Evolutionary conservation across 768 basidiomycete species (phyloP).

Genomic region (Rhodotorula diobovata): DNA sequence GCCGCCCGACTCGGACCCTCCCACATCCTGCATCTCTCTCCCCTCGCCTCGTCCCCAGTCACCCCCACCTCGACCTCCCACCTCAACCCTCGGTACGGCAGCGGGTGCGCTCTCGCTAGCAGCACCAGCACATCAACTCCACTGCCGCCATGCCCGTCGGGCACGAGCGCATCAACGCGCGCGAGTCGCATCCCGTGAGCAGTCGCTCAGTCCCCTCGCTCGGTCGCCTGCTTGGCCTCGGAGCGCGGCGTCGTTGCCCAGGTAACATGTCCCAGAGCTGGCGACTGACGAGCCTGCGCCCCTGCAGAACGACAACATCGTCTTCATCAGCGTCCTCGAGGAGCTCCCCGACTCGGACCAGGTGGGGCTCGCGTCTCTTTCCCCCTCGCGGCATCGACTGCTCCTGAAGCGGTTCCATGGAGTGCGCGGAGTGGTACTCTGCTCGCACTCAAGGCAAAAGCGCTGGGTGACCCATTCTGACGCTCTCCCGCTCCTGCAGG

Average conservation of each 20-base stretch:
- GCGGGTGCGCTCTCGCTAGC: not conserved
- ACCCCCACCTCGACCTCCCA: too few relatives aligned
- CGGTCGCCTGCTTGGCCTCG: too few relatives aligned
- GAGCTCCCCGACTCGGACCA: constrained; percentile 5
- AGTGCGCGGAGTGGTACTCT: too few relatives aligned
- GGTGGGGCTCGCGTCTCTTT: not conserved
- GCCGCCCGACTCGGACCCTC: too few relatives aligned
- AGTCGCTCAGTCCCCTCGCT: not conserved
- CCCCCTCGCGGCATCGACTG: not conserved
- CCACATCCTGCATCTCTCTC: too few relatives aligned
- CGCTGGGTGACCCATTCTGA: too few relatives aligned
- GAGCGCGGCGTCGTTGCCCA: too few relatives aligned
- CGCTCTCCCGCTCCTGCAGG: not conserved
- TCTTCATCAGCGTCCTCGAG: constrained; percentile 23
- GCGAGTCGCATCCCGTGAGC: constrained; percentile 11
- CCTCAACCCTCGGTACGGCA: too few relatives aligned
- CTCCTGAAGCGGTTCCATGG: too few relatives aligned
- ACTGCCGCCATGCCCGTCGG: constrained; percentile 13
- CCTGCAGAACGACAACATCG: constrained; percentile 27
- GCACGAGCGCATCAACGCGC: constrained; percentile 15
- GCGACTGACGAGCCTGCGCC: not conserved
- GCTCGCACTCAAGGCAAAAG: too few relatives aligned
- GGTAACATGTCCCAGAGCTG: not conserved
- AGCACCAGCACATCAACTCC: too few relatives aligned
- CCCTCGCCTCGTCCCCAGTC: too few relatives aligned